Conservation (phyloP, 2,329 filamentous ascomycete genomes). For the Botrytis deweyae region DNA sequence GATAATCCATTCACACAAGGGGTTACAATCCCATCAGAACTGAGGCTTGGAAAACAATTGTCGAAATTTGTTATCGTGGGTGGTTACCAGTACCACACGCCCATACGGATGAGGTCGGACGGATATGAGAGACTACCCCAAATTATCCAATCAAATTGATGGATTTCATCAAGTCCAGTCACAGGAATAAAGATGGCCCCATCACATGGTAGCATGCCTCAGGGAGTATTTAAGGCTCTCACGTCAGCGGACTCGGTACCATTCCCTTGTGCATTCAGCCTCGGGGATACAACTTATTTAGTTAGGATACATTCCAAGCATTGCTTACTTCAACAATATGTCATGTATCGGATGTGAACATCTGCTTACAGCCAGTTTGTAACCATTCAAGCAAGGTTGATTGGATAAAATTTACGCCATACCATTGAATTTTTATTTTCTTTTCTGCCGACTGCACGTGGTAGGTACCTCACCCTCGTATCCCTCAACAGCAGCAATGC, state of each 20-base stretch:
- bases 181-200: neutral
- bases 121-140: neutral
- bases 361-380: neutral
- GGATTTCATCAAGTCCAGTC: neutral
- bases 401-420: neutral
- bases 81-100: neutral
- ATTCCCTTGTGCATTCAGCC: constrained; percentile 8
- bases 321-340: constrained; percentile 7
- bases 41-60: neutral
- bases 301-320: neutral
- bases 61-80: neutral
- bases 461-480: neutral
- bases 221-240: constrained; percentile 1
- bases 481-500: neutral
- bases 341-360: constrained; percentile 2
- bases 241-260: constrained; percentile 4
- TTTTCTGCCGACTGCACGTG: neutral
- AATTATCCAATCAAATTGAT: neutral
- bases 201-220: constrained; percentile 8
- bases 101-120: neutral
- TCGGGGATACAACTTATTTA: neutral
- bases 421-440: no score
- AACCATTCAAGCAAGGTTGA: neutral
- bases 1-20: neutral
- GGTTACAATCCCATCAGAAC: neutral